A percentile compares a stretch with the other conserved stretches of the same genome.
These are phyloP conservation scores for Monosporascus sp. DNA, from an alignment of 2,329 filamentous ascomycete species.

Conservation along the genomic window DNA sequence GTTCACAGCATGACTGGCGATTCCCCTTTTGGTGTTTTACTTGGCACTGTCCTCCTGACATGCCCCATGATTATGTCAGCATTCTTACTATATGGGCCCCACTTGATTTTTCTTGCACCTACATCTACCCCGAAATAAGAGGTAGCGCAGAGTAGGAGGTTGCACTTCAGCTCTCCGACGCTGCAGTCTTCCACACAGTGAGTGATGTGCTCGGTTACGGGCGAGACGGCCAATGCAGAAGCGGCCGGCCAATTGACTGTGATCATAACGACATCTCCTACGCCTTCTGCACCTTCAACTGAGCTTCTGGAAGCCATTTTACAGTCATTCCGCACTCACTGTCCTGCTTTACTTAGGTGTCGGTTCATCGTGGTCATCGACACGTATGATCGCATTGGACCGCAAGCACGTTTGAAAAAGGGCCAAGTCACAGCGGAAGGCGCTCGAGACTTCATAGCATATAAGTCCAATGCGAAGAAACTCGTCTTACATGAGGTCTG, in stretches of 20 bases:
- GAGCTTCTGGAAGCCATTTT: constrained; percentile 45
- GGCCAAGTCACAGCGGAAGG: constrained; percentile 44
- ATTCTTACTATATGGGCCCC: no score
- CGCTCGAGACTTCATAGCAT: constrained; percentile 35
- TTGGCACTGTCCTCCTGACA: no score
- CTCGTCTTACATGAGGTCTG: constrained; percentile 32
- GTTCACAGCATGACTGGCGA: no score
- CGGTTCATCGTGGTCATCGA: constrained; percentile 48
- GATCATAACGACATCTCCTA: constrained; percentile 51
- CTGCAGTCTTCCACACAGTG: no score
- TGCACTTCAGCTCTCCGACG: no score
- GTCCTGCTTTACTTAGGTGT: constrained; percentile 35
- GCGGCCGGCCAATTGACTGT: constrained; percentile 30
- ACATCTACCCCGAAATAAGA: no score
- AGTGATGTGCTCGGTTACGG: neutral
- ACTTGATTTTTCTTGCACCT: no score
- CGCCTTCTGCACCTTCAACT: constrained; percentile 47
- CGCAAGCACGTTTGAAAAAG: constrained; percentile 44
- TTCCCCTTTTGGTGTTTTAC: no score
- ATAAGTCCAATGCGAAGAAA: constrained; percentile 42
- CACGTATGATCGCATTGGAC: constrained; percentile 42
- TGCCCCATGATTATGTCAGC: no score
- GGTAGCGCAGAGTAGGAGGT: no score
- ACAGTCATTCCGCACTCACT: constrained; percentile 39
- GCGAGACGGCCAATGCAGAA: neutral